Conservation (phyloP, 495 filamentous ascomycete genomes). For the Podospora bellae-mahoneyi region DNA sequence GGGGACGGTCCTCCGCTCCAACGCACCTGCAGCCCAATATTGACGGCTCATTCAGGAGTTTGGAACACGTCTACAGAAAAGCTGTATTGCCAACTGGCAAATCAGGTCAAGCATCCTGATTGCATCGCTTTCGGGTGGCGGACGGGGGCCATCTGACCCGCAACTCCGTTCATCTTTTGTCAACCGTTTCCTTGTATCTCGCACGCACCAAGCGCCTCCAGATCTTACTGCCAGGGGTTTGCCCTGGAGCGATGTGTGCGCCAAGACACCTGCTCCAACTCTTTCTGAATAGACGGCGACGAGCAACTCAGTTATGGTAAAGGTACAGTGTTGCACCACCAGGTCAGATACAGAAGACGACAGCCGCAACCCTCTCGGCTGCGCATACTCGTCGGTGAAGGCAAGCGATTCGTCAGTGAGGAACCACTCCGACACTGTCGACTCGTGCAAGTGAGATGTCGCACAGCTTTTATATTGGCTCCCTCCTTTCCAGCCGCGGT, state of each 20-base stretch:
- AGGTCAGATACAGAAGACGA: not conserved
- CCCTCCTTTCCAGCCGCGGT: not conserved
- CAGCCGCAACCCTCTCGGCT: not conserved
- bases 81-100: not conserved
- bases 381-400: not conserved
- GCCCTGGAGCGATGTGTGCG: not conserved
- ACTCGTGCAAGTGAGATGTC: not conserved
- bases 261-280: not conserved
- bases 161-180: not conserved
- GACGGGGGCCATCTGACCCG: slow-evolving; percentile 6
- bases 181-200: slow-evolving; percentile 7
- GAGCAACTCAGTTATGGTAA: not conserved
- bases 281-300: not conserved
- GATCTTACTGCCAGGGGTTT: not conserved
- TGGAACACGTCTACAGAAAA: not conserved
- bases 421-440: not conserved
- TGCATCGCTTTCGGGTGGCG: not conserved
- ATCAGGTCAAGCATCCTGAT: slow-evolving; percentile 1
- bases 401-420: not conserved
- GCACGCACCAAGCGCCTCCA: slow-evolving; percentile 7
- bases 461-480: slow-evolving; percentile 5
- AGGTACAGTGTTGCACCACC: not conserved
- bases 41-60: not conserved
- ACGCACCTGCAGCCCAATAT: not conserved
- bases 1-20: not conserved